A percentile compares a stretch with the other conserved stretches of the same genome.
These are phyloP conservation scores for Syncephalastrum monosporum DNA, from an alignment of 371 early-diverging fungal species.

Conservation along the genomic window DNA sequence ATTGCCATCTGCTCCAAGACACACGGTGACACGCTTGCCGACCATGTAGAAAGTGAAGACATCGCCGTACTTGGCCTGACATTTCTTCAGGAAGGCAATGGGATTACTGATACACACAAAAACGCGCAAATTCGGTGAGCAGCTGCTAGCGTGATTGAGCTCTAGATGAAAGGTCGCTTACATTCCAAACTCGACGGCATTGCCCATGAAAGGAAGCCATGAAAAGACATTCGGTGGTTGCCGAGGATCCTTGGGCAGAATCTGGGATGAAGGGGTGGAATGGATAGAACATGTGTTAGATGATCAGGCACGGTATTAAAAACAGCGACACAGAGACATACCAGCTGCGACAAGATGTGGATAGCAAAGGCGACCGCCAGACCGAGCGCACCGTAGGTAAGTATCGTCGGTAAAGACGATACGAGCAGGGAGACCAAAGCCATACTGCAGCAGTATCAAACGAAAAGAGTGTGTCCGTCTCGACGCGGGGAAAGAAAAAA, in stretches of 20 bases:
- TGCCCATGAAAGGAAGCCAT: conserved; percentile 89
- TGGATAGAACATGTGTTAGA: conserved; percentile 1
- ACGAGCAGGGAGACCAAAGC: conserved; percentile 10
- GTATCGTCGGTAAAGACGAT: conserved; percentile 13
- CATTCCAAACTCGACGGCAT: conserved; percentile 85
- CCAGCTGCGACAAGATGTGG: conserved; percentile 47
- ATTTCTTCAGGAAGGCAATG: conserved; percentile 77
- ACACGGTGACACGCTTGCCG: conserved; percentile 87
- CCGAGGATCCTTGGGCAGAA: conserved; percentile 55
- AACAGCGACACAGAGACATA: conserved; percentile 9
- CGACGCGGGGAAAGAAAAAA: neutral
- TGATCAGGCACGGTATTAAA: neutral
- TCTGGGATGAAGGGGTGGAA: conserved; percentile 23
- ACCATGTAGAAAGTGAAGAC: conserved; percentile 92
- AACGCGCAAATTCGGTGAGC: neutral
- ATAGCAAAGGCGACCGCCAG: conserved; percentile 29
- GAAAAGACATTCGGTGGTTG: conserved; percentile 86
- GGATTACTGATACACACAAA: conserved; percentile 57
- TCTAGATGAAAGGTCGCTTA: conserved; percentile 20
- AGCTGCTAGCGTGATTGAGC: neutral
- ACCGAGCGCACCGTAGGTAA: conserved; percentile 30
- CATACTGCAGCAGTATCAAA: conserved; percentile 8
- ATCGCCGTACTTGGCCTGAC: conserved; percentile 80
- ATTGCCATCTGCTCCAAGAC: conserved; percentile 92
- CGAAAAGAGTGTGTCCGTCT: neutral